phyloP scores from a whole-genome alignment of 352 stramenopile genomes.

The Phytophthora idaei region DNA sequence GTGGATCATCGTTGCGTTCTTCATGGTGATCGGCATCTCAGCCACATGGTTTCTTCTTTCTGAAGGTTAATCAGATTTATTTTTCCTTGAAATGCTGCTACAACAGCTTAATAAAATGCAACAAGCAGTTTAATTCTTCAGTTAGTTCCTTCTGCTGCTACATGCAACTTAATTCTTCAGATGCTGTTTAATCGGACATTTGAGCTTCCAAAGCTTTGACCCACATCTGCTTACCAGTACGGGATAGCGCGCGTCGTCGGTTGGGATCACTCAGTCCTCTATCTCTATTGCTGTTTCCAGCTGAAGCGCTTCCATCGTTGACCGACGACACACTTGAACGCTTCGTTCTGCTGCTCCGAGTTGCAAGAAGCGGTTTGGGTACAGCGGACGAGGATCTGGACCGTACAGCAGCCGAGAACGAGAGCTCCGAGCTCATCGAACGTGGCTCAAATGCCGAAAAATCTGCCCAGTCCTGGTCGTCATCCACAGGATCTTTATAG shows the following conservation, averaged over 20 bases:
- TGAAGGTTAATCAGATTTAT: conserved; percentile 18
- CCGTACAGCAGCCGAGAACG: conserved; percentile 9
- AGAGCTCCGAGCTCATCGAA: conserved; percentile 12
- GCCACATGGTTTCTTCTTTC: conserved; percentile 37
- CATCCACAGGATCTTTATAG: conserved; percentile 4
- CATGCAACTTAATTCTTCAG: conserved; percentile 3
- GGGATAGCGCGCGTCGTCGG: conserved; percentile 24
- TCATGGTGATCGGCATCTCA: conserved; percentile 41
- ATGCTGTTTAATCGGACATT: conserved; percentile 11
- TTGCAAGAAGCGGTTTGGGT: conserved; percentile 9
- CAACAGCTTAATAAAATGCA: conserved; percentile 19
- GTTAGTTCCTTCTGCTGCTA: background rate
- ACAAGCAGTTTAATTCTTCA: conserved; percentile 5
- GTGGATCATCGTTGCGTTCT: conserved; percentile 44
- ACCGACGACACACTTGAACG: conserved; percentile 13
- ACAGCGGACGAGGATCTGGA: conserved; percentile 8
- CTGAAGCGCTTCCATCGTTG: background rate
- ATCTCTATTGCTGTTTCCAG: background rate
- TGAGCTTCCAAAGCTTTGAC: conserved; percentile 26
- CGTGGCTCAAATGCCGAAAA: conserved; percentile 32
- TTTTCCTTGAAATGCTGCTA: conserved; percentile 5
- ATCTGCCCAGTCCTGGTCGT: conserved; percentile 34
- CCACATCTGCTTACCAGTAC: conserved; percentile 34
- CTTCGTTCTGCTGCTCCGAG: conserved; percentile 14
- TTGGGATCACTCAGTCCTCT: conserved; percentile 16